Percentiles rank a stretch among this genome's conserved stretches.
Evolutionary conservation across 1,139 yeast species (phyloP).

Genomic region (Blastobotrys persicus): DNA sequence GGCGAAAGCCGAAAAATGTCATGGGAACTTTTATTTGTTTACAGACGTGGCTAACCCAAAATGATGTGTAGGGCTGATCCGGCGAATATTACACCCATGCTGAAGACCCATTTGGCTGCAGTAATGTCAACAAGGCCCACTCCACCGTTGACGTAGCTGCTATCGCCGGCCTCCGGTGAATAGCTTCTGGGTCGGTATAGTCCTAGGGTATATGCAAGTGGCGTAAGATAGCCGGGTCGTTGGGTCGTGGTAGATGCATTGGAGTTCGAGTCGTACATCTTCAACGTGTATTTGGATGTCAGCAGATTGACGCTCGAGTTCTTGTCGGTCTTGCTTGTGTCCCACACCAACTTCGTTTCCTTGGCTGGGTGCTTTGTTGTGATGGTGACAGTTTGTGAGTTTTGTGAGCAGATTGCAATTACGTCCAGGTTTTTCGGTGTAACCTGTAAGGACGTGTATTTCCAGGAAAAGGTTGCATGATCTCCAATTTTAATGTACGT

Average conservation of each 20-base stretch:
- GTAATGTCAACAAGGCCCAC: slow-evolving; percentile 11
- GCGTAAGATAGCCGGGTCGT: slow-evolving; percentile 33
- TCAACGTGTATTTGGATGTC: slow-evolving; percentile 39
- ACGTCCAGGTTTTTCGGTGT: slow-evolving; percentile 41
- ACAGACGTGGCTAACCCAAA: slow-evolving; percentile 7
- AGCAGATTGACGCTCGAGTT: slow-evolving; percentile 24
- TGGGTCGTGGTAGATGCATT: slow-evolving; percentile 31
- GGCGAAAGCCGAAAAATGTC: too few relatives aligned
- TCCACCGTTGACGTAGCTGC: slow-evolving; percentile 15
- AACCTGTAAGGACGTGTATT: slow-evolving; percentile 37
- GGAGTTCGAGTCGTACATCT: slow-evolving; percentile 37
- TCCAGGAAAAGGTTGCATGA: slow-evolving; percentile 43
- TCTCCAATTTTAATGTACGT: slow-evolving; percentile 42
- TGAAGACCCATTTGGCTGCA: slow-evolving; percentile 17
- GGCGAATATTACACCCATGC: slow-evolving; percentile 13
- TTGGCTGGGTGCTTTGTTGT: slow-evolving; percentile 35
- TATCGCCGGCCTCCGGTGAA: slow-evolving; percentile 33
- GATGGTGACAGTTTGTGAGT: slow-evolving; percentile 39
- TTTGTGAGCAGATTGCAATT: slow-evolving; percentile 39
- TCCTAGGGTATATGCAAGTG: slow-evolving; percentile 36
- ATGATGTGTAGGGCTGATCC: slow-evolving; percentile 18
- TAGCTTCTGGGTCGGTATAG: slow-evolving; percentile 40
- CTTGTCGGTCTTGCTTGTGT: slow-evolving; percentile 35
- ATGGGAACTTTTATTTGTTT: neutral
- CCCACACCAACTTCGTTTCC: slow-evolving; percentile 40